Evolutionary conservation across 495 filamentous ascomycete genomes (phyloP).

Genomic region (Tuber microsphaerosporum): DNA sequence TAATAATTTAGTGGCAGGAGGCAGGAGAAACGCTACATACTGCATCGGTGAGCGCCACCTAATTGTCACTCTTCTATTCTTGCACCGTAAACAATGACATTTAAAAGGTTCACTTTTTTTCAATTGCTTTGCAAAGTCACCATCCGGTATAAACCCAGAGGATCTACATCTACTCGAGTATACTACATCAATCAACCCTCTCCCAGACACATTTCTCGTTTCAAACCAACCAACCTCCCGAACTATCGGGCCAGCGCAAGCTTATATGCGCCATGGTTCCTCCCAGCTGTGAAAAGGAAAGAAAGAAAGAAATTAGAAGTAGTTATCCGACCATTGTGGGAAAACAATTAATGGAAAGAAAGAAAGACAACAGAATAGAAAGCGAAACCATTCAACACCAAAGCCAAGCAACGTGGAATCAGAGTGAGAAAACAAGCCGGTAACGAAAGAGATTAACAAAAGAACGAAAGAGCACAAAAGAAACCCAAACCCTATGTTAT

Average conservation of each 20-base stretch:
- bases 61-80: too few relatives aligned
- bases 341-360: conserved; percentile 12
- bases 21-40: too few relatives aligned
- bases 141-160: not conserved
- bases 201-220: not conserved
- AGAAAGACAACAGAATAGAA: conserved; percentile 7
- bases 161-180: not conserved
- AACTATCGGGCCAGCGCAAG: not conserved
- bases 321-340: conserved; percentile 12
- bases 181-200: not conserved
- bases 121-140: not conserved
- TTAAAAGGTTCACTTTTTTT: not conserved
- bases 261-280: not conserved
- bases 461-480: not conserved
- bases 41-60: too few relatives aligned
- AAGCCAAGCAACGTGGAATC: conserved; percentile 5
- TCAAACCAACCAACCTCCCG: not conserved
- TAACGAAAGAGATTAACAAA: not conserved
- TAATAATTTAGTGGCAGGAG: too few relatives aligned
- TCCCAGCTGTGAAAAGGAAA: not conserved
- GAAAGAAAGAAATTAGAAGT: not conserved
- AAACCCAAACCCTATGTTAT: conserved; percentile 10
- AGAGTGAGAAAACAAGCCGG: conserved; percentile 6
- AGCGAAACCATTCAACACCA: conserved; percentile 17
- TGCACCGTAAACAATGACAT: not conserved